phyloP scores from a whole-genome alignment of 331 rosid genomes.

The Spiraea crenata region DNA sequence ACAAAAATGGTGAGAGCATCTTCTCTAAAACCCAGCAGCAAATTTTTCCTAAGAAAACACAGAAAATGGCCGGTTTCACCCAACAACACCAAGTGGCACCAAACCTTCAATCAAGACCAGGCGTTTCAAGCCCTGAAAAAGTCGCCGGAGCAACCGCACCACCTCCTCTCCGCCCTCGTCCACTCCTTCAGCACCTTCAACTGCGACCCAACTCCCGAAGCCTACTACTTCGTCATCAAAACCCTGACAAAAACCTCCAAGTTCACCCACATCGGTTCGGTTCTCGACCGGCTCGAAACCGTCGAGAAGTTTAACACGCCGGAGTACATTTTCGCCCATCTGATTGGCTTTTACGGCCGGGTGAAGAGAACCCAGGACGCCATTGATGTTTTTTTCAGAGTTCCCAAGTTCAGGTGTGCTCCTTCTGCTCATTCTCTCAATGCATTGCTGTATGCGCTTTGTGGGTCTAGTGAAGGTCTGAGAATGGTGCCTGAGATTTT shows the following conservation, averaged over 20 bases:
- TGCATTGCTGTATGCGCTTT: conserved; percentile 56
- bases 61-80: conserved; percentile 71
- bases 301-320: conserved; percentile 57
- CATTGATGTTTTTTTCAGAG: conserved; percentile 52
- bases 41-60: conserved; percentile 67
- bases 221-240: conserved; percentile 62
- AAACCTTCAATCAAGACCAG: conserved; percentile 51
- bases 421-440: conserved; percentile 65
- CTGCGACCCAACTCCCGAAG: conserved; percentile 63
- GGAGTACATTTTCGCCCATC: conserved; percentile 44
- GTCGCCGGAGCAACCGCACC: conserved; percentile 33
- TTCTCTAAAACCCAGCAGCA: conserved; percentile 40
- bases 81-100: conserved; percentile 70
- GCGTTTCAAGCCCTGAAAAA: conserved; percentile 52
- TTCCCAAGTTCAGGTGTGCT: conserved; percentile 70
- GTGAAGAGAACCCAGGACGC: conserved; percentile 48
- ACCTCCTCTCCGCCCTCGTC: conserved; percentile 57
- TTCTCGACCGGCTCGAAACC: conserved; percentile 54
- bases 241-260: conserved; percentile 41
- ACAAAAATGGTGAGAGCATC: conserved; percentile 49
- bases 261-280: conserved; percentile 38
- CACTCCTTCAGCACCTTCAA: conserved; percentile 53
- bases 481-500: conserved; percentile 60
- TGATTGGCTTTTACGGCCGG: conserved; percentile 41
- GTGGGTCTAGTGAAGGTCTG: conserved; percentile 45